Evolutionary conservation across 1,284 basidiomycete species (phyloP), one percentile per base, ranked within the genome.

Genomic region (Inonotus hispidus): DNA sequence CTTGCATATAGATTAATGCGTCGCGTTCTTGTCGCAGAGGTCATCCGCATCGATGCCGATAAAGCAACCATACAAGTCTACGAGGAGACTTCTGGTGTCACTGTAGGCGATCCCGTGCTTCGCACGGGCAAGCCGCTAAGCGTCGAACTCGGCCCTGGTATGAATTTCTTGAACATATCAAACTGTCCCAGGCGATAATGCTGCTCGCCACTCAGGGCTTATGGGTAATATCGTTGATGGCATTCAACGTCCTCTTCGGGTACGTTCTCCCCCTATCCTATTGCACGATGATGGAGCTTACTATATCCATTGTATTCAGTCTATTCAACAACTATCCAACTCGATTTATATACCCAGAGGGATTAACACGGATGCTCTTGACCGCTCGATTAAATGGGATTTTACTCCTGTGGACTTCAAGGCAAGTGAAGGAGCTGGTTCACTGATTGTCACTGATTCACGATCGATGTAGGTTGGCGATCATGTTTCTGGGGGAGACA

Each of bases 21-120:
- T n/a, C 19, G 41, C 41, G 41, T 16, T 11, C n/a, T 43, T 49
- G 29, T 56, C 56, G 43, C 70, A 94, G 95, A 98, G 91, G 95
- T 98, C 70, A 98, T 98, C 69, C 85, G 95, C 71, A 97, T 98
- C 76, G 95, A 98, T 70, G 86, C 87, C 63, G 95, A 97, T 77
- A 95, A 98, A 77, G 91, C 93, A 56, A 99, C 96, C 7, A 98
- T 99, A 66, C 97, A 99, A 76, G 97, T 99, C n/a, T 99, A 99
- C 73, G 97, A 98, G 74, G 95, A 98, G 79, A 98, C 95, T 3
- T 95, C 95, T 56, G 95, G 95, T 68, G 93, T 99, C 57, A 97
- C 94, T 16, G 95, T 99, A 61, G 96, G 96, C 49, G 96, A 99
- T 79, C 96, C 96, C 60, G 97, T 99, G 14, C 78, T 99, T 71